phyloP scores from a whole-genome alignment of 2,329 filamentous ascomycete species.

The Cryphonectria carpinicola region DNA sequence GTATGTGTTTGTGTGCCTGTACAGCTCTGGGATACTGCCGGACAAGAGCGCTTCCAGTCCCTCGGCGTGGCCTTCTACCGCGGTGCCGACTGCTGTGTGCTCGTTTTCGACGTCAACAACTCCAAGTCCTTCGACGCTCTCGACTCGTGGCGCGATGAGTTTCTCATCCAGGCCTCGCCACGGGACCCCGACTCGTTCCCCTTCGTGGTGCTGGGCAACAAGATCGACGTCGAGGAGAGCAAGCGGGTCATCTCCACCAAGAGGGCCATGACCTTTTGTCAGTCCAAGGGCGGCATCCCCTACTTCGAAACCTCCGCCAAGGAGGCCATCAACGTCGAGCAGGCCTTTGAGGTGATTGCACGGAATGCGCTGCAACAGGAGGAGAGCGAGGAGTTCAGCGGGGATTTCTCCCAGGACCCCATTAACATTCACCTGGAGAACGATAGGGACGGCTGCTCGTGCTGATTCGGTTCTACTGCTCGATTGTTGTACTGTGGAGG shows the following conservation, averaged over 20 bases:
- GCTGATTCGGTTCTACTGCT: slow-evolving; percentile 73
- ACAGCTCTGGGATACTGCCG: slow-evolving; percentile 98
- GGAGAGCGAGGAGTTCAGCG: slow-evolving; percentile 96
- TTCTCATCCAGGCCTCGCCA: slow-evolving; percentile 94
- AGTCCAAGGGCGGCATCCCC: slow-evolving; percentile 94
- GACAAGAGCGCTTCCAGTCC: slow-evolving; percentile 93
- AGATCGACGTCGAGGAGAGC: slow-evolving; percentile 98
- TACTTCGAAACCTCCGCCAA: slow-evolving; percentile 99
- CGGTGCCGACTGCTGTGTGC: slow-evolving; percentile 94
- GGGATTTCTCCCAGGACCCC: slow-evolving; percentile 88
- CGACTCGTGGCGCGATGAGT: slow-evolving; percentile 98
- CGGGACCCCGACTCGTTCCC: slow-evolving; percentile 97
- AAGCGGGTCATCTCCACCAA: slow-evolving; percentile 97
- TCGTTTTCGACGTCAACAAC: slow-evolving; percentile 99
- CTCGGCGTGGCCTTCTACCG: slow-evolving; percentile 97
- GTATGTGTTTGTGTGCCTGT: background rate
- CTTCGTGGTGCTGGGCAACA: slow-evolving; percentile 97
- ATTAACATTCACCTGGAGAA: slow-evolving; percentile 98
- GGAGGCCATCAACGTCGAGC: slow-evolving; percentile 97
- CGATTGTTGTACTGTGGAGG: background rate
- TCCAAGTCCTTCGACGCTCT: slow-evolving; percentile 98
- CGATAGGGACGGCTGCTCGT: slow-evolving; percentile 90
- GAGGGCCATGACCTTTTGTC: slow-evolving; percentile 95
- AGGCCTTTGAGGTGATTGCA: slow-evolving; percentile 83
- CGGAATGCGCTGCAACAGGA: slow-evolving; percentile 94